Evolutionary conservation across 345 rosid genomes (phyloP).

Genomic region (Populus alba): DNA sequence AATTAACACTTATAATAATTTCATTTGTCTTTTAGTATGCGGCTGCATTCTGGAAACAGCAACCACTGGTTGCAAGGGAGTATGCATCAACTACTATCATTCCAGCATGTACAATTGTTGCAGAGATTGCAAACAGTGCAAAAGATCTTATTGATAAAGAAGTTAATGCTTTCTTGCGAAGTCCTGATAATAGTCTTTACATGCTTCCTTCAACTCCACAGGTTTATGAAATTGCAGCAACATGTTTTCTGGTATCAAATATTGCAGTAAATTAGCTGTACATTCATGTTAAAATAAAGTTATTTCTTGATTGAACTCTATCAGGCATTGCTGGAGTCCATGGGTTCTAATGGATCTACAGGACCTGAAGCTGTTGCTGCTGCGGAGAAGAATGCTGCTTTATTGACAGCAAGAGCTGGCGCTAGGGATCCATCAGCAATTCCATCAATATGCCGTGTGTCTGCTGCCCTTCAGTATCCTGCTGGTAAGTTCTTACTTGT

Average conservation of each 20-base stretch:
- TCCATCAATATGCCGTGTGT: conserved; percentile 92
- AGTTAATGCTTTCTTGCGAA: conserved; percentile 74
- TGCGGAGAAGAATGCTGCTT: conserved; percentile 89
- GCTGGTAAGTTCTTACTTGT: conserved; percentile 51
- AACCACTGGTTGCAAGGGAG: conserved; percentile 80
- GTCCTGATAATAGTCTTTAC: conserved; percentile 82
- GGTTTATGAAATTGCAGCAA: conserved; percentile 41
- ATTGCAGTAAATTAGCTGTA: not conserved
- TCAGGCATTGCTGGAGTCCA: conserved; percentile 88
- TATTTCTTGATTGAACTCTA: conserved; percentile 20
- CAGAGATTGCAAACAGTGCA: conserved; percentile 66
- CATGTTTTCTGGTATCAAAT: conserved; percentile 2
- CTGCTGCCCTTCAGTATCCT: conserved; percentile 95
- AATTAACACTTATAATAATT: not conserved
- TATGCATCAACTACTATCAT: conserved; percentile 78
- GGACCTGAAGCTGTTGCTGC: conserved; percentile 87
- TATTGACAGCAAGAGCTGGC: conserved; percentile 97
- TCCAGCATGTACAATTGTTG: conserved; percentile 72
- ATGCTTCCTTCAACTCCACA: conserved; percentile 95
- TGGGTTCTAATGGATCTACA: conserved; percentile 84
- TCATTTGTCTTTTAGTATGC: conserved; percentile 58
- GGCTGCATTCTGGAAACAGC: conserved; percentile 82
- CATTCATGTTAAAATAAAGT: not conserved
- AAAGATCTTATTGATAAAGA: conserved; percentile 78
- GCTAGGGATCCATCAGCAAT: conserved; percentile 97